Base-by-base conservation (phyloP, 1,284 basidiomycete species). In the Ceraceosorus guamensis region DNA sequence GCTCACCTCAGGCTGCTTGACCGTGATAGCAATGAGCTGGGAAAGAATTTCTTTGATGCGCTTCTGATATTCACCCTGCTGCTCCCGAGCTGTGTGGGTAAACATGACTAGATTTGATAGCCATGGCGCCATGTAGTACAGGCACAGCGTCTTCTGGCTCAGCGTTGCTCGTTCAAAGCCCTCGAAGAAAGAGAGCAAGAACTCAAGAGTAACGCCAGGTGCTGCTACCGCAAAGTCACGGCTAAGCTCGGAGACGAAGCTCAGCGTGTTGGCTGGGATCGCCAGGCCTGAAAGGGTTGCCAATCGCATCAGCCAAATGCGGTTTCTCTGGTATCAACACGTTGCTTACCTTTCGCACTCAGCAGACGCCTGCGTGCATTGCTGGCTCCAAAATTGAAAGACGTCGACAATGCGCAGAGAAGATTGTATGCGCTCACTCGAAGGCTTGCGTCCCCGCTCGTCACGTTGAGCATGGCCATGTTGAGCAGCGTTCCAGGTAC, bases 381-480 rank as follows among this genome's bases (percentile, higher is more conserved):
- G 49, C 62, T 65, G 3, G 68, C 66, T 11, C 67, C 66, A 59
- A 73, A 73, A 52, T 68, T 73, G 66, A 73, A 73, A 46, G 68
- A 71, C 1, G 65, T 68, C 30, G 65, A 68, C n/a, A 73, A 57
- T n/a, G 70, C 70, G 45, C 68, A 73, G 30, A 73, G 60, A 37
- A 73, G 58, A 33, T 73, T 66, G 61, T 73, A 73, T 2, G 70
- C 70, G 44, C 67, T 61, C n/a, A 68, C 50, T 32, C 70, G 59
- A 24, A 73, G 53, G 13, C 57, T 56, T 18, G 60, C 57, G 44
- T 71, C 65, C 34, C 57, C 60, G 56, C 67, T 70, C 51, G 67
- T 71, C 51, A 68, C 66, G 57, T 73, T 73, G 67, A 71, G 66
- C 69, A 73, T 66, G 13, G 70, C 70, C 67, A 73, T 73, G 58